Evolutionary conservation across 73 alveolate genomes (phyloP).

Genomic region (Paramecium pentaurelia): DNA sequence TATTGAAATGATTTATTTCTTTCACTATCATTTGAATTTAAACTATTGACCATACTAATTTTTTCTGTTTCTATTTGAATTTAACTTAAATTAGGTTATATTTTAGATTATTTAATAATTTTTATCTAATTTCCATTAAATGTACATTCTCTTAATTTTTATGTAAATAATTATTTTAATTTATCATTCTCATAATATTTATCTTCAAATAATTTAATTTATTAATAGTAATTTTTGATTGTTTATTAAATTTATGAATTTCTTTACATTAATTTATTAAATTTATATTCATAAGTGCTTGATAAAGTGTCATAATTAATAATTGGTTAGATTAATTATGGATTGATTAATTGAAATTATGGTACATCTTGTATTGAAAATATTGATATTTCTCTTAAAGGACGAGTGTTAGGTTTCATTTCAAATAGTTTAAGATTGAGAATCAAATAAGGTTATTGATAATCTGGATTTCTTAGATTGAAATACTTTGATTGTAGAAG

Average conservation of each 20-base stretch:
- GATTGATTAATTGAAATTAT: background rate
- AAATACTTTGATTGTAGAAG: background rate
- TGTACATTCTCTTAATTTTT: background rate
- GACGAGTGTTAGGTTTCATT: background rate
- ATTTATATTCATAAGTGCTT: background rate
- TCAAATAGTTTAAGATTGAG: background rate
- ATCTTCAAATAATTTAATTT: background rate
- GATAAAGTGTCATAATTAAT: background rate
- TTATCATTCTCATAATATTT: background rate
- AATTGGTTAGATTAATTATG: background rate
- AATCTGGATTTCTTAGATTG: background rate
- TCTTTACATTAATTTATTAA: constrained; percentile 18
- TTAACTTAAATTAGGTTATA: background rate
- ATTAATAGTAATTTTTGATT: background rate
- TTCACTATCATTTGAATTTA: background rate
- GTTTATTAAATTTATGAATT: background rate
- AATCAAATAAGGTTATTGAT: background rate
- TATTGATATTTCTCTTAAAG: background rate
- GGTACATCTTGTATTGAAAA: background rate
- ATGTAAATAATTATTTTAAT: background rate
- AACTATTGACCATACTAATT: background rate
- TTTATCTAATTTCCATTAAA: background rate
- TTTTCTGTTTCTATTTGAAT: background rate
- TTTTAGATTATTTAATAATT: background rate
- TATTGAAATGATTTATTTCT: background rate